Conservation (phyloP, 495 filamentous ascomycete genomes). For the Aspergillus panamensis region DNA sequence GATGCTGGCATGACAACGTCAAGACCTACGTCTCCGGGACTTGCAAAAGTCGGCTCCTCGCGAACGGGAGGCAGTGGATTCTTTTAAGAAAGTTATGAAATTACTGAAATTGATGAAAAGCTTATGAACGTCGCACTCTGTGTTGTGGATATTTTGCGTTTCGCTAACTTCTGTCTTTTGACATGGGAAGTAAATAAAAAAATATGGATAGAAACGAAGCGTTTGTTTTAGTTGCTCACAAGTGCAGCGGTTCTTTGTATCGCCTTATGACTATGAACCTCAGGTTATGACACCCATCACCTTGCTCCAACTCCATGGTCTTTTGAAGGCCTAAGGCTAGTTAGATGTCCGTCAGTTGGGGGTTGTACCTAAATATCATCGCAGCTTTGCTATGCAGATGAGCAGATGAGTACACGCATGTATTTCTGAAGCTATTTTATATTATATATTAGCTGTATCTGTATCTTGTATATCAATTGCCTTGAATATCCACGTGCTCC, state of each 20-base stretch:
- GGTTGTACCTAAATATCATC: neutral
- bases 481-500: conserved; percentile 6
- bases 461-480: too few species aligned
- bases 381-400: neutral
- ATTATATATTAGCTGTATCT: too few species aligned
- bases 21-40: conserved; percentile 62
- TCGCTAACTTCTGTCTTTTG: conserved; percentile 7
- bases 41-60: conserved; percentile 43
- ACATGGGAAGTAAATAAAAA: conserved; percentile 19
- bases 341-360: neutral
- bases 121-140: conserved; percentile 15
- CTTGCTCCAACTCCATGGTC: neutral
- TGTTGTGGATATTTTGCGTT: conserved; percentile 16
- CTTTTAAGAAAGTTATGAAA: conserved; percentile 34
- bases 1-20: conserved; percentile 60
- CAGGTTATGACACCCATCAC: neutral
- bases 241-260: conserved; percentile 9
- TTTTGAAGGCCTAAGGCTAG: neutral
- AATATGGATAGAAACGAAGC: conserved; percentile 16
- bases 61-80: conserved; percentile 32
- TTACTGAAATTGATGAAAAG: conserved; percentile 19
- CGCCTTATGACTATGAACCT: neutral
- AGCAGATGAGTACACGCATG: neutral
- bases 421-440: neutral
- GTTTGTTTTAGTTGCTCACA: conserved; percentile 1